Evolutionary conservation across 371 early-diverging fungal genomes (phyloP).

Genomic region (Rozella allomycis): DNA sequence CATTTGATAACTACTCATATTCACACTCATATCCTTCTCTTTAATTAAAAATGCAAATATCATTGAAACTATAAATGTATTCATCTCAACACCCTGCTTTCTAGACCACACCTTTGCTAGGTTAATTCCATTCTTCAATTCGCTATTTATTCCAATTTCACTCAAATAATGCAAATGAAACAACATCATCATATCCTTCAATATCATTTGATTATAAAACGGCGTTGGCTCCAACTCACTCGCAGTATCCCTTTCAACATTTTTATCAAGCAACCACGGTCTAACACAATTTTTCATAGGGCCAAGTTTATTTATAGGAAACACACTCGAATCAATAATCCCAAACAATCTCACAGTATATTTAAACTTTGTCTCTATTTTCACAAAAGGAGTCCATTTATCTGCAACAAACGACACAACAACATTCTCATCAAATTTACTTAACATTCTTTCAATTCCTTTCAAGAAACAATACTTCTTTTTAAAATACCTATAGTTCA

Average conservation of each 20-base stretch:
- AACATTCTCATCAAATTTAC: too few relatives aligned
- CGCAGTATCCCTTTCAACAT: not conserved
- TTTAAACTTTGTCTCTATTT: too few relatives aligned
- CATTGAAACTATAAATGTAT: constrained; percentile 59
- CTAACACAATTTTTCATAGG: constrained; percentile 68
- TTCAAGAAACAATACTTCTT: too few relatives aligned
- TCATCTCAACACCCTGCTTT: constrained; percentile 45
- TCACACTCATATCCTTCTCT: constrained; percentile 31
- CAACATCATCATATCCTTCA: constrained; percentile 46
- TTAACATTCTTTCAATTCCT: too few relatives aligned
- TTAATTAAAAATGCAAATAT: constrained; percentile 60
- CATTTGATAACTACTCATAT: too few relatives aligned
- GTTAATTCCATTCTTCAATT: constrained; percentile 51
- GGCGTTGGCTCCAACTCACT: constrained; percentile 42
- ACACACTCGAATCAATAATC: constrained; percentile 29
- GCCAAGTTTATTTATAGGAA: constrained; percentile 44
- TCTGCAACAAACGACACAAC: too few relatives aligned
- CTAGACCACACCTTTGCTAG: constrained; percentile 61
- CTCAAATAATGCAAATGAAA: constrained; percentile 55
- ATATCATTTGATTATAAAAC: constrained; percentile 63
- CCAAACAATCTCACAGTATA: constrained; percentile 72
- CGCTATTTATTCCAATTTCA: constrained; percentile 8
- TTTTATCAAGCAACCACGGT: constrained; percentile 4
- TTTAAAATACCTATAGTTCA: constrained; percentile 81
- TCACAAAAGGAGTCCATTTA: too few relatives aligned